Base-by-base conservation (phyloP, 352 stramenopile species). In the Pythium vanterpoolii region DNA sequence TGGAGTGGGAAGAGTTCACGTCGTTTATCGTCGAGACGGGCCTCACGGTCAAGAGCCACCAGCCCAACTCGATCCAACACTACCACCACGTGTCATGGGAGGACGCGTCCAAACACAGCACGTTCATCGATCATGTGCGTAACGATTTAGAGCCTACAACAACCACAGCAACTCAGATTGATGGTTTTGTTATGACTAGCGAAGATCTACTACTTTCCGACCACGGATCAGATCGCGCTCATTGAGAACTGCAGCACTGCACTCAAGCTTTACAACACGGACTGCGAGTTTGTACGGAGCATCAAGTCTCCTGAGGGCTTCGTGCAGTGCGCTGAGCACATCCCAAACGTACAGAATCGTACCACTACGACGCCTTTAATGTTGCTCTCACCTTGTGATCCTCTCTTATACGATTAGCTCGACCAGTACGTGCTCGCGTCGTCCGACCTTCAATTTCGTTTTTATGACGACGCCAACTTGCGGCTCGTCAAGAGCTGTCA, bases 1-100 rank as follows among this genome's bases (percentile, higher is more conserved):
- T 96, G 83, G 87, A 96, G 64, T 97, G 88, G 89, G 87, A 96
- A 52, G 88, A 97, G 64, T 96, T 97, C 60, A 96, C 87, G 48
- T 89, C 76, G 14, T 96, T 95, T 69, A 95, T 96, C 54, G 88
- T 96, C 28, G 89, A 96, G 53, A 95, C 82, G 44, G 89, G 86
- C 11, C 74, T 93, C 33, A 87, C 78, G 5, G 76, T 78, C 44
- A 90, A 92, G 56, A 91, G 70, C 64, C 85, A 93, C 62, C 81
- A 93, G 52, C 86, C 80, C 56, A 90, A 92, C 65, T 92, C 80
- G n/a, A 95, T 96, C 45, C 84, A 91, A 62, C 74, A 77, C 53
- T 96, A 94, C 72, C 76, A 90, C 53, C 71, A 89, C 54, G 76
- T 86, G 27, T 67, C 62, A 23, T 92, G 83, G 78, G 79, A 94